phyloP scores from a whole-genome alignment of 495 filamentous ascomycete genomes.

The Penicillium salamii region DNA sequence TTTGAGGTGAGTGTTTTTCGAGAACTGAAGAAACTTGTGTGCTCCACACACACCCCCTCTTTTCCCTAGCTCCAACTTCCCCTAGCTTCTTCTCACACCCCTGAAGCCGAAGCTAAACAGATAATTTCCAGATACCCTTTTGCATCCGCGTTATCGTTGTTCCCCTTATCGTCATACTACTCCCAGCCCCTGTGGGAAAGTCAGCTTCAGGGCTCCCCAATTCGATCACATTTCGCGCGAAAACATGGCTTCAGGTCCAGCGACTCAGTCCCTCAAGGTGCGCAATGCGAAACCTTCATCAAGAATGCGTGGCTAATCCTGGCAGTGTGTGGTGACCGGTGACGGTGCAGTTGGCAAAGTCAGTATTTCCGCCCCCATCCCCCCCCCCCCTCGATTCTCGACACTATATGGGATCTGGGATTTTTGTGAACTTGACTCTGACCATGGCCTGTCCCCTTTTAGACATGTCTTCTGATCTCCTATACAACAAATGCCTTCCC shows the following conservation, averaged over 20 bases:
- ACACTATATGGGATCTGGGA: no score
- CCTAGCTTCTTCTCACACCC: slow-evolving; percentile 4
- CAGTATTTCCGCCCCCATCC: slow-evolving; percentile 24
- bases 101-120: slow-evolving; percentile 8
- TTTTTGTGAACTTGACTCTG: slow-evolving; percentile 1
- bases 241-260: slow-evolving; percentile 62
- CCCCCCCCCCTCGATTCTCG: no score
- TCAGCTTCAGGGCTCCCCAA: slow-evolving; percentile 1
- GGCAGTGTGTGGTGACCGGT: slow-evolving; percentile 94
- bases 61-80: slow-evolving; percentile 7
- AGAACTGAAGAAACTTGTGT: no score
- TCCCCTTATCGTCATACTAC: slow-evolving; percentile 13
- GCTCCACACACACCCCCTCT: slow-evolving; percentile 9
- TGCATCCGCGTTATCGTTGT: slow-evolving; percentile 4
- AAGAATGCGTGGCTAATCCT: slow-evolving; percentile 13
- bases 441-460: slow-evolving; percentile 10
- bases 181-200: slow-evolving; percentile 9
- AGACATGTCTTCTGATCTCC: slow-evolving; percentile 99
- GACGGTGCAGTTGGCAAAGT: slow-evolving; percentile 99
- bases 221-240: slow-evolving; percentile 21
- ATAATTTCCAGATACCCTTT: slow-evolving; percentile 1
- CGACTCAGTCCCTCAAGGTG: slow-evolving; percentile 76
- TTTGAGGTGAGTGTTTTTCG: slow-evolving; percentile 10
- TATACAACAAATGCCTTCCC: slow-evolving; percentile 99
- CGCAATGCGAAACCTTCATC: slow-evolving; percentile 13